Evolutionary conservation across 2,329 filamentous ascomycete species (phyloP), one percentile per base, ranked within the genome.

Genomic region (Nigrospora oryzae): DNA sequence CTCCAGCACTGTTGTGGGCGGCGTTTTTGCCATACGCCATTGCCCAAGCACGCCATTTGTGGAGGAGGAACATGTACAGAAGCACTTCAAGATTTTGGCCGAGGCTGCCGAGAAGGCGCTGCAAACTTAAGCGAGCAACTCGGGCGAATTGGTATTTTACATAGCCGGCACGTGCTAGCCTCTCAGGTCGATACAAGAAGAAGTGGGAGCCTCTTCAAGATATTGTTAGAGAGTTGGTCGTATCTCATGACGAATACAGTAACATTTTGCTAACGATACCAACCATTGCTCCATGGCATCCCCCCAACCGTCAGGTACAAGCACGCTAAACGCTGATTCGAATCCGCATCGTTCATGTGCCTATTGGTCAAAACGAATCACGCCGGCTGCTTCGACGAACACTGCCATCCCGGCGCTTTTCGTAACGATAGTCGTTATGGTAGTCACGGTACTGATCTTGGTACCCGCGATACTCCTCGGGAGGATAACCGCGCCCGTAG

Each of bases 21-120:
- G 81, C 1, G 71, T 81, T 16, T 88, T 88, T 62, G 83, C 85
- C 2, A 94, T 97, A 49, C 74, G 91, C 0, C 79, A 96, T 34
- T 84, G 91, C 17, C 89, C 86, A 46, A 83, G 78, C 1, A 86
- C 85, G 54, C 69, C 77, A 19, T 69, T 78, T 36, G 79, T 83
- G 0, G 82, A 91, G 61, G 83, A 87, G 64, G 77, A 78, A 57
- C 84, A 88, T 62, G 66, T 96, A 4, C 70, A 79, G 49, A 73
- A 73, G 49, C 81, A 89, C 1, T 95, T 94, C 69, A 78, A 86
- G 13, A 75, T 87, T 45, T 61, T 96, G 34, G 79, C 89, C 2
- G 65, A 73, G 50, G 72, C 71, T 14, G 77, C 83, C 0, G 80
- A 86, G 63, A 73, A 74, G 56, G 67, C 78, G 13, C 52, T 74